Evolutionary conservation across 352 stramenopile genomes (phyloP), one percentile per base, ranked within the genome.

Genomic region (Elongisporangium anandrum): DNA sequence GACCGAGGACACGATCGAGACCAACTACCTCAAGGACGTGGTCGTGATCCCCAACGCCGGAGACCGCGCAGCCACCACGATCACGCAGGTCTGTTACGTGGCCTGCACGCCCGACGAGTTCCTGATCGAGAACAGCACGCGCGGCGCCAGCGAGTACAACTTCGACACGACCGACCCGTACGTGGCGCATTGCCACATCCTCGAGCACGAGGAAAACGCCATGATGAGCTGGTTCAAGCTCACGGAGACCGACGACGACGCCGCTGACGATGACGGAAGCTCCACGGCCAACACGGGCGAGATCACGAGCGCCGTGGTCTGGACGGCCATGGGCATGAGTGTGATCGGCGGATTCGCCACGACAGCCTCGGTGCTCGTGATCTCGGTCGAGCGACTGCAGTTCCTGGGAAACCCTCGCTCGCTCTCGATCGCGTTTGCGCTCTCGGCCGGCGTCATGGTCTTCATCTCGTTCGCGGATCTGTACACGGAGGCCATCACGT

Each of bases 11-110:
- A 64, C 72, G 23, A 72, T 91, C 29, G 62, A 86, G 56, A 88
- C 77, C 24, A 91, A 91, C 61, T 54, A 39, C 23, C 65, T 89
- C 24, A 89, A 89, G 60, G 81, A 90, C 47, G 81, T 92, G n/a
- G 73, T 87, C 17, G 60, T 82, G 17, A 92, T 92, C 38, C 79
- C 81, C 12, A 90, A 85, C 57, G 79, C 77, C 16, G 71, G 68
- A 54, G 38, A 65, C n/a, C 72, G 72, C 6, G 64, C 69, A 13
- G 45, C 73, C 0, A 66, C 66, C 5, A 77, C 66, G 0, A 66
- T 88, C 47, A 87, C 82, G 3, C 78, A 90, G 57, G 66, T 90
- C 8, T 92, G 82, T 68, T 92, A 89, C 63, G 79, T 92, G 2
- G 79, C 82, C 2, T 92, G 79, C 50, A 89, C 81, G 17, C 79